Percentiles rank a stretch among this genome's conserved stretches.
phyloP scores from a whole-genome alignment of 2,329 filamentous ascomycete species.

The Epichloe gansuensis region DNA sequence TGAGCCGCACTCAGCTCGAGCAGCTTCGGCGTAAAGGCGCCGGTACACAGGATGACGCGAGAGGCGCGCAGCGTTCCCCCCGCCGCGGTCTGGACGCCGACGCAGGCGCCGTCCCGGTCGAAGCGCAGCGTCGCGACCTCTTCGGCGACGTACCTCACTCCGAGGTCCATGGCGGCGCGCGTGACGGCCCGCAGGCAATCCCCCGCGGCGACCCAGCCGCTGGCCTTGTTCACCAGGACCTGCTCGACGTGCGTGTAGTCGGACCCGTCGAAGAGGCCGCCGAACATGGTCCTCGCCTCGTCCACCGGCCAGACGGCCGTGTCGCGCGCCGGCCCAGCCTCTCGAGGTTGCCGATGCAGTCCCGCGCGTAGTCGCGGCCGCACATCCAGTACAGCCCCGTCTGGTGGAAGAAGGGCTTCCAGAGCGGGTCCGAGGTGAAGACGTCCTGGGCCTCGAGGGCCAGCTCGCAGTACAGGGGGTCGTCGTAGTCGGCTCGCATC shows the following conservation, averaged over 20 bases:
- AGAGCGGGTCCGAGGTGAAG: conserved; percentile 45
- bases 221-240: conserved; percentile 46
- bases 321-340: conserved; percentile 27
- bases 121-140: conserved; percentile 37
- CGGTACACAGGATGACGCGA: conserved; percentile 40
- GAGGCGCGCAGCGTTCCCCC: conserved; percentile 36
- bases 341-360: conserved; percentile 41
- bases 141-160: conserved; percentile 45
- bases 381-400: conserved; percentile 47
- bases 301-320: conserved; percentile 32
- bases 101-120: conserved; percentile 28
- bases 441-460: conserved; percentile 52
- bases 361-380: conserved; percentile 34
- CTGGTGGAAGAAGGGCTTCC: conserved; percentile 43
- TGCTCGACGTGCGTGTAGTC: conserved; percentile 47
- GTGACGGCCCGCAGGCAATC: conserved; percentile 43
- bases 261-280: conserved; percentile 45
- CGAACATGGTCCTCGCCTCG: conserved; percentile 36
- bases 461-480: conserved; percentile 49
- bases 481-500: conserved; percentile 55
- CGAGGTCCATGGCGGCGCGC: conserved; percentile 35
- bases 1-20: conserved; percentile 36
- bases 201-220: conserved; percentile 51
- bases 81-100: conserved; percentile 34
- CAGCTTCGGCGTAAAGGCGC: conserved; percentile 44